Evolutionary conservation across 1,284 basidiomycete genomes (phyloP), one percentile per base, ranked within the genome.

Genomic region (Ustanciosporium gigantosporum): DNA sequence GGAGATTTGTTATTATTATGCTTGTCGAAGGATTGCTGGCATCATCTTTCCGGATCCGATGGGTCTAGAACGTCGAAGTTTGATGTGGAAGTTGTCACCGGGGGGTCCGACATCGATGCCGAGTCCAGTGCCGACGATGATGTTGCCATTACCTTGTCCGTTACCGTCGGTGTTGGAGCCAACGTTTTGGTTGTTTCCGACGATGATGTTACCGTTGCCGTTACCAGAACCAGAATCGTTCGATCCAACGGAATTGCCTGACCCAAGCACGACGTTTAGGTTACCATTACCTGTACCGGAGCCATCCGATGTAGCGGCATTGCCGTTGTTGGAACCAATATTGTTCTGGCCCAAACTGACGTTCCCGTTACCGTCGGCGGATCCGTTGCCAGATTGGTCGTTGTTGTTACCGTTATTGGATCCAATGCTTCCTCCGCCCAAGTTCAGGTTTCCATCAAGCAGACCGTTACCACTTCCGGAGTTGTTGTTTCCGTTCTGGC

Each of bases 61-160:
- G 9, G 46, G 53, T 4, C 46, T 16, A 23, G 51, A 32, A 5
- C 44, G 25, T 4, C 56, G 31, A 4, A 44, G 13, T 4, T 52
- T 25, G 41, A 59, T 48, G 40, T 59, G 56, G 48, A 59, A 59
- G 48, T 58, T 59, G 45, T 50, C 48, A 15, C 34, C 35, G 2
- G 56, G 56, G 8, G 39, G 56, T 3, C 56, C 56, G 4, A 59
- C 4, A 14, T 51, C 44, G 24, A 59, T 16, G 1, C 56, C 56
- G 25, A 52, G 17, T 0, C 45, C 45, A n/a, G 48, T 51, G 1
- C 46, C 42, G 2, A 57, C 24, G 25, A 46, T 43, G 16, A 58
- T 36, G 55, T 58, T 51, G 0, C 44, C 44, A 19, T 57, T 57
- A 4, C 51, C 51, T 19, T 47, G 37, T 15, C 46, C 46, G 22